Evolutionary conservation across 2,329 filamentous ascomycete species (phyloP).

Genomic region (Sordariomycetes sp.): DNA sequence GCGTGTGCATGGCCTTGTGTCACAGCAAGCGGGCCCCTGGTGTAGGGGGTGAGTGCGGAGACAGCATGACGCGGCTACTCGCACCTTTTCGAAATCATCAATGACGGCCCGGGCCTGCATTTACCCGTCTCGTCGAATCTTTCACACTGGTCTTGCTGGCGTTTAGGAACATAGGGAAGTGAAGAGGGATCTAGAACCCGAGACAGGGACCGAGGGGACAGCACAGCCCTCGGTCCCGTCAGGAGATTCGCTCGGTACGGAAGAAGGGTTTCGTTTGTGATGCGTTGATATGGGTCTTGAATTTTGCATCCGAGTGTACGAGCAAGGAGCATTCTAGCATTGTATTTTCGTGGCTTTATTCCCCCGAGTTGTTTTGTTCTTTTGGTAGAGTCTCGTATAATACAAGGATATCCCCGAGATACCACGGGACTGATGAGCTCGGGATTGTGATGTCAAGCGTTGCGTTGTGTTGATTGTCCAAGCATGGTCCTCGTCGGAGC

Average conservation of each 20-base stretch:
- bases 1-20: too few relatives aligned
- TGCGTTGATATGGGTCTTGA: not conserved
- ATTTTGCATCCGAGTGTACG: not conserved
- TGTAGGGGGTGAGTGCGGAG: not conserved
- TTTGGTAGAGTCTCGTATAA: not conserved
- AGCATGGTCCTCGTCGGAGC: not conserved
- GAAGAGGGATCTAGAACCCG: not conserved
- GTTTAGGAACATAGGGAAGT: not conserved
- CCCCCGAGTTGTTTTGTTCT: not conserved
- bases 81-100: not conserved
- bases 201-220: not conserved
- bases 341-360: not conserved
- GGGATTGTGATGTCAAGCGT: not conserved
- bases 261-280: not conserved
- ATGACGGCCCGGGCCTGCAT: not conserved
- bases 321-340: not conserved
- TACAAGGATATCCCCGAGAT: not conserved
- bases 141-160: not conserved
- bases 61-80: not conserved
- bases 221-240: not conserved
- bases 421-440: not conserved
- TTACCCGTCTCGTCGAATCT: not conserved
- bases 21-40: too few relatives aligned
- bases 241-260: not conserved
- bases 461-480: not conserved